Percentiles rank a stretch among this genome's conserved stretches.
These are phyloP conservation scores for Amanita pallidorosea DNA, from an alignment of 768 basidiomycete species.

Conservation along the genomic window DNA sequence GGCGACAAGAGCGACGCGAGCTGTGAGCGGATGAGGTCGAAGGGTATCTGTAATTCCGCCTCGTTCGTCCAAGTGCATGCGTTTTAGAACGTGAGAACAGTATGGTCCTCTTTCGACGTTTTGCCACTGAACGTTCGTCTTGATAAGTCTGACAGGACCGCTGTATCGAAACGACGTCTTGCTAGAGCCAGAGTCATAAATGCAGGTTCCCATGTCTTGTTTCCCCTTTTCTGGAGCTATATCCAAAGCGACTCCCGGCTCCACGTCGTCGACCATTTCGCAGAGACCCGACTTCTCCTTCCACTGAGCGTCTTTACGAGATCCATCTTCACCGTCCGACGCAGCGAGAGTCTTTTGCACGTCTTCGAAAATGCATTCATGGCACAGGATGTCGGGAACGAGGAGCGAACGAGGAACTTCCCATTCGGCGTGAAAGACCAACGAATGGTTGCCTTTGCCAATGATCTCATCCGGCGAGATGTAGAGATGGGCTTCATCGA, in stretches of 20 bases:
- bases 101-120: constrained; percentile 17
- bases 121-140: constrained; percentile 20
- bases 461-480: constrained; percentile 23
- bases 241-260: not conserved
- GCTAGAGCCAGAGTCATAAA: not conserved
- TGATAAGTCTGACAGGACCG: constrained; percentile 16
- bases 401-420: constrained; percentile 37
- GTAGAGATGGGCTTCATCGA: constrained; percentile 38
- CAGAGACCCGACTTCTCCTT: constrained; percentile 7
- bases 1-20: constrained; percentile 28
- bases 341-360: constrained; percentile 13
- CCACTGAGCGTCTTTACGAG: constrained; percentile 10
- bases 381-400: constrained; percentile 23
- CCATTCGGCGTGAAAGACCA: constrained; percentile 38
- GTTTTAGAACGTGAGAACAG: constrained; percentile 17
- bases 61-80: not conserved
- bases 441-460: constrained; percentile 43
- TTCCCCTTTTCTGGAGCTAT: not conserved
- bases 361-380: constrained; percentile 23
- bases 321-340: constrained; percentile 15
- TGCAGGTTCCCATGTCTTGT: not conserved
- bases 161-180: constrained; percentile 8
- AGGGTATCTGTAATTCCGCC: not conserved
- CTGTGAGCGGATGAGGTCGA: constrained; percentile 19
- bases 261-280: not conserved